phyloP scores from a whole-genome alignment of 345 rosid genomes.

The Turritis glabra region DNA sequence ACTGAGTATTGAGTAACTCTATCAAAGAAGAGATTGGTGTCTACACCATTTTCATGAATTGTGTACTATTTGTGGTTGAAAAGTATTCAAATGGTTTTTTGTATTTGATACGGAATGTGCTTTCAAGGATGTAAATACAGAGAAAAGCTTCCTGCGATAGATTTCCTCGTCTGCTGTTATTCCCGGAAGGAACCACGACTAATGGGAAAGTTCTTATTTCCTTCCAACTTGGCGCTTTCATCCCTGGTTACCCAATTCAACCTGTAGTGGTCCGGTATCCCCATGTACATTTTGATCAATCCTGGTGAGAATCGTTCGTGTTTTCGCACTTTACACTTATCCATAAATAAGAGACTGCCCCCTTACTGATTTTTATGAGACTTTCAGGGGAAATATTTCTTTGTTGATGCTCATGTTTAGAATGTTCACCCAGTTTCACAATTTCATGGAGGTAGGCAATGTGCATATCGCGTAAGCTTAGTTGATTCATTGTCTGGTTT shows the following conservation, averaged over 20 bases:
- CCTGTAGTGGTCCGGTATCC: conserved; percentile 94
- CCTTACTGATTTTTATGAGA: conserved; percentile 4
- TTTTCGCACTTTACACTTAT: conserved; percentile 7
- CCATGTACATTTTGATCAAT: conserved; percentile 96
- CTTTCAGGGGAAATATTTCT: conserved; percentile 44
- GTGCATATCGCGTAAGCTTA: not conserved
- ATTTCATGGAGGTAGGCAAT: conserved; percentile 87
- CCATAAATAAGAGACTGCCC: not conserved
- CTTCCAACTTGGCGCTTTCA: conserved; percentile 96
- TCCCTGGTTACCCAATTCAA: conserved; percentile 82
- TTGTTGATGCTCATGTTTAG: conserved; percentile 85
- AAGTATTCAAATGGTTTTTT: conserved; percentile 48
- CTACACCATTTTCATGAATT: conserved; percentile 9
- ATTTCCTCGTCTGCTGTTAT: conserved; percentile 82
- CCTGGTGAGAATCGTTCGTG: conserved; percentile 60
- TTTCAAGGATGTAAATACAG: conserved; percentile 96
- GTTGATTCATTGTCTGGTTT: not conserved
- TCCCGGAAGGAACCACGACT: conserved; percentile 99
- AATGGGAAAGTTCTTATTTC: conserved; percentile 83
- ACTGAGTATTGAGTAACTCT: not conserved
- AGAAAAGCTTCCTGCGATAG: conserved; percentile 84
- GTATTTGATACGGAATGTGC: conserved; percentile 92
- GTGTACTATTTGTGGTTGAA: conserved; percentile 10
- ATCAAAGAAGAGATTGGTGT: conserved; percentile 13
- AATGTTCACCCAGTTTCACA: conserved; percentile 99